These are phyloP conservation scores for Xylaria scruposa DNA, from an alignment of 495 filamentous ascomycete genomes.

Conservation along the genomic window DNA sequence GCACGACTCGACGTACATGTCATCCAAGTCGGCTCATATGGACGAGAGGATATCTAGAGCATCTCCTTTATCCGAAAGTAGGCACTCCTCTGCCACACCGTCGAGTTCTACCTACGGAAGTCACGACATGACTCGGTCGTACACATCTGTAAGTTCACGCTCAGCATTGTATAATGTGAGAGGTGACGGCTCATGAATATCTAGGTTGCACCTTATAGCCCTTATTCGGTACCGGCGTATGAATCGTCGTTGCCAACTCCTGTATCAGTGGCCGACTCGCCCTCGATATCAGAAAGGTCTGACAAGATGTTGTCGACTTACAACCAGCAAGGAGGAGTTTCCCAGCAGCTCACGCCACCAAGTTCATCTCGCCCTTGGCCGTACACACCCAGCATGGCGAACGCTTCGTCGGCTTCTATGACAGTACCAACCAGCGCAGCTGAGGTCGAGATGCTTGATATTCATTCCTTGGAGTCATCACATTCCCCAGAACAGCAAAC, in stretches of 20 bases:
- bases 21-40: constrained; percentile 33
- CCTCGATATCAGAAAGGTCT: constrained; percentile 48
- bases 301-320: constrained; percentile 46
- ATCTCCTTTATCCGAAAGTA: constrained; percentile 33
- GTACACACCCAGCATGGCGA: constrained; percentile 42
- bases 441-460: constrained; percentile 44
- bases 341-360: constrained; percentile 54
- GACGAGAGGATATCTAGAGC: constrained; percentile 36
- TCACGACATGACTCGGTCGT: constrained; percentile 39
- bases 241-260: constrained; percentile 56
- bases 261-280: constrained; percentile 52
- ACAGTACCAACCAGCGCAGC: constrained; percentile 40
- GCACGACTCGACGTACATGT: constrained; percentile 36
- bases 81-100: constrained; percentile 33
- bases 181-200: constrained; percentile 28
- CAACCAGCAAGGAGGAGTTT: constrained; percentile 39
- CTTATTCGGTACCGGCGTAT: constrained; percentile 46
- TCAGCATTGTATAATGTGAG: constrained; percentile 1
- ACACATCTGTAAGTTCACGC: constrained; percentile 35
- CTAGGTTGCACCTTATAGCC: constrained; percentile 52
- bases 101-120: constrained; percentile 33
- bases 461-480: constrained; percentile 35
- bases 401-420: constrained; percentile 44
- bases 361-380: constrained; percentile 49
- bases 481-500: constrained; percentile 37